Conservation (phyloP, 139 green algal genomes). For the Microglena sp. region DNA sequence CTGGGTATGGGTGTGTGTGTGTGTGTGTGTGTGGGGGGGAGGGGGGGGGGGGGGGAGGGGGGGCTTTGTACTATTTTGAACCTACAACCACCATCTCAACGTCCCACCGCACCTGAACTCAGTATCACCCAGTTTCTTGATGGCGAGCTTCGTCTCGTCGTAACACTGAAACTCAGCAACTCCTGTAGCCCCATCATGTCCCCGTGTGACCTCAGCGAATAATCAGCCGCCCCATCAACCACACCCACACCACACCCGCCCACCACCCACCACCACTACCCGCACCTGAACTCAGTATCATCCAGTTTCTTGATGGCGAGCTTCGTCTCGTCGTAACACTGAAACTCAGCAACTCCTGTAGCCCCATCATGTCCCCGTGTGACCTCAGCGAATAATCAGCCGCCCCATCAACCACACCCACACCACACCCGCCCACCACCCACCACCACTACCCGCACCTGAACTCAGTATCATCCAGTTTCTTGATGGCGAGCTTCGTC, state of each 20-base stretch:
- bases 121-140: slow-evolving; percentile 40
- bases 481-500: slow-evolving; percentile 26
- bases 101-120: too few relatives aligned
- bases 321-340: slow-evolving; percentile 35
- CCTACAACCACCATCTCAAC: too few relatives aligned
- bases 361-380: slow-evolving; percentile 35
- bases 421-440: too few relatives aligned
- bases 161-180: slow-evolving; percentile 34
- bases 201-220: slow-evolving; percentile 61
- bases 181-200: slow-evolving; percentile 27
- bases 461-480: slow-evolving; percentile 57
- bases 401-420: too few relatives aligned
- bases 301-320: slow-evolving; percentile 33
- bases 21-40: too few relatives aligned
- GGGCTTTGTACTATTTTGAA: too few relatives aligned
- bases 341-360: slow-evolving; percentile 34
- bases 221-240: too few relatives aligned
- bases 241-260: too few relatives aligned
- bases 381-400: slow-evolving; percentile 71
- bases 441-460: too few relatives aligned
- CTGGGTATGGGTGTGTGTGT: too few relatives aligned
- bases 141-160: slow-evolving; percentile 34
- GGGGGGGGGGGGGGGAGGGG: too few relatives aligned
- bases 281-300: slow-evolving; percentile 54
- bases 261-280: too few relatives aligned